phyloP scores from a whole-genome alignment of 257 asterid genomes.

The Ligustrum vulgare region DNA sequence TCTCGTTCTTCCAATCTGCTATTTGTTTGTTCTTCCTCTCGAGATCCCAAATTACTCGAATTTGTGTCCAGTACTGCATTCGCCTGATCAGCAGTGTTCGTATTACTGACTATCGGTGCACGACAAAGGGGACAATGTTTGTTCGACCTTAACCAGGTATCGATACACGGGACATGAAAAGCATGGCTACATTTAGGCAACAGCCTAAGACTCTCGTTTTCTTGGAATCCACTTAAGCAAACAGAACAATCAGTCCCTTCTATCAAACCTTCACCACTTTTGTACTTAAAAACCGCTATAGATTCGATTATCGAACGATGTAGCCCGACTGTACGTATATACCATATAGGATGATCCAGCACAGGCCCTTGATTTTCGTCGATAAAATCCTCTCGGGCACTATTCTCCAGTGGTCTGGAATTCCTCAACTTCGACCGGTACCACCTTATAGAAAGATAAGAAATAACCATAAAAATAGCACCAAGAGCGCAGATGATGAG shows the following conservation, averaged over 20 bases:
- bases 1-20: constrained; percentile 15
- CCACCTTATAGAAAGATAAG: constrained; percentile 40
- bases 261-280: constrained; percentile 38
- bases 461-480: constrained; percentile 38
- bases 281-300: constrained; percentile 45
- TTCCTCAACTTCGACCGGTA: constrained; percentile 31
- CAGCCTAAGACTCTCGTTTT: constrained; percentile 60
- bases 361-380: constrained; percentile 46
- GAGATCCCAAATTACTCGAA: constrained; percentile 3
- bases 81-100: not conserved
- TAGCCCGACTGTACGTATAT: constrained; percentile 62
- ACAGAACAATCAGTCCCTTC: constrained; percentile 71
- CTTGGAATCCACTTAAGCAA: constrained; percentile 68
- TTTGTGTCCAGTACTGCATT: not conserved
- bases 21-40: constrained; percentile 8
- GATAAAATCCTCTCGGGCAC: constrained; percentile 21
- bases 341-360: constrained; percentile 66
- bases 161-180: constrained; percentile 69
- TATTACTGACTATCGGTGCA: constrained; percentile 42
- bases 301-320: constrained; percentile 58
- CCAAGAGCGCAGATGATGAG: constrained; percentile 55
- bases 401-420: not conserved
- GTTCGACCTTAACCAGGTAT: constrained; percentile 77
- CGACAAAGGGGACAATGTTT: constrained; percentile 80
- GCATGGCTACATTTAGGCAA: constrained; percentile 85